Evolutionary conservation across 352 stramenopile genomes (phyloP).

Genomic region (Globisporangium perplexum): DNA sequence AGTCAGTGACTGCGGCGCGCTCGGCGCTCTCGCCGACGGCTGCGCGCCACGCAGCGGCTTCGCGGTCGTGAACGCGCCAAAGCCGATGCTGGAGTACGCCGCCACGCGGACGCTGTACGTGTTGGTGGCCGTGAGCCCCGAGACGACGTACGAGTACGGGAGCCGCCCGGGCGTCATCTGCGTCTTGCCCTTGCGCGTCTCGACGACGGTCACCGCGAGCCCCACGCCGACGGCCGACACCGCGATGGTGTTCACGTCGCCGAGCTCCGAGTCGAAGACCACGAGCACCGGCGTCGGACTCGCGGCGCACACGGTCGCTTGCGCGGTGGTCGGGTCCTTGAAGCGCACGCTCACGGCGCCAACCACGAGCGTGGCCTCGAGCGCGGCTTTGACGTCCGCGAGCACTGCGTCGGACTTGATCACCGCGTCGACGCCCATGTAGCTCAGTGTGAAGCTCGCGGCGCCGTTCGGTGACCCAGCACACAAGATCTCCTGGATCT

Average conservation of each 20-base stretch:
- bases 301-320: slow-evolving; percentile 44
- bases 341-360: slow-evolving; percentile 53
- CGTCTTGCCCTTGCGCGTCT: slow-evolving; percentile 45
- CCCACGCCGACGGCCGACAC: background rate
- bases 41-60: slow-evolving; percentile 25
- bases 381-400: slow-evolving; percentile 34
- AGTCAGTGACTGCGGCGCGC: slow-evolving; percentile 67
- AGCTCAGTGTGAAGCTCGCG: slow-evolving; percentile 54
- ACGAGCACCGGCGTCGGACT: slow-evolving; percentile 36
- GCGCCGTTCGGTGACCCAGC: slow-evolving; percentile 15
- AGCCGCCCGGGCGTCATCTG: slow-evolving; percentile 68
- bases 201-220: slow-evolving; percentile 12
- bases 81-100: slow-evolving; percentile 94
- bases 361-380: slow-evolving; percentile 51
- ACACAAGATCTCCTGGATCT: slow-evolving; percentile 63
- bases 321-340: slow-evolving; percentile 12
- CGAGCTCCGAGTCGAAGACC: slow-evolving; percentile 42
- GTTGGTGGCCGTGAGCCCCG: slow-evolving; percentile 60
- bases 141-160: slow-evolving; percentile 81
- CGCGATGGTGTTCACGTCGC: slow-evolving; percentile 37
- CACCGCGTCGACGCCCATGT: slow-evolving; percentile 32
- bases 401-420: slow-evolving; percentile 35
- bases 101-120: slow-evolving; percentile 88
- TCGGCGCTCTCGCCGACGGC: slow-evolving; percentile 42
- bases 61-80: slow-evolving; percentile 62